Percentiles rank a stretch among this genome's conserved stretches.
These are phyloP conservation scores for Psilocybe sp. DNA, from an alignment of 768 basidiomycete genomes.

Conservation along the genomic window DNA sequence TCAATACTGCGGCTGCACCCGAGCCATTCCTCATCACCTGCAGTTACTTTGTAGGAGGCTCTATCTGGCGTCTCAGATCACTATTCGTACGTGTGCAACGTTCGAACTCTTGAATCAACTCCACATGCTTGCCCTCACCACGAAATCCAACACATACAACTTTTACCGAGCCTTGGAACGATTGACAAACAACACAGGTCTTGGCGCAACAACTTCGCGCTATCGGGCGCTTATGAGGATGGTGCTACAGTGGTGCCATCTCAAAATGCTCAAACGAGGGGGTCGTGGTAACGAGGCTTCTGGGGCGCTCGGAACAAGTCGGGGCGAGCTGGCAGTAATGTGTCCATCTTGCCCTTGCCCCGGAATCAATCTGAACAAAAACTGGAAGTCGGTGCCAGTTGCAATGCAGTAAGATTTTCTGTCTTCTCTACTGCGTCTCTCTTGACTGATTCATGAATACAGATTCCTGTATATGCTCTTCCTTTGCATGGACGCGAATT, in stretches of 20 bases:
- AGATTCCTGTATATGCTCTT: slow-evolving; percentile 12
- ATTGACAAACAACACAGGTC: slow-evolving; percentile 24
- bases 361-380: slow-evolving; percentile 16
- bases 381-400: slow-evolving; percentile 11
- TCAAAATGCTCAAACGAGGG: slow-evolving; percentile 14
- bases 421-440: neutral
- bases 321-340: slow-evolving; percentile 17
- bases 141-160: slow-evolving; percentile 28
- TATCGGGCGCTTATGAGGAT: slow-evolving; percentile 15
- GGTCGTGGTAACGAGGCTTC: slow-evolving; percentile 11
- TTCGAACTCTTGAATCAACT: slow-evolving; percentile 23
- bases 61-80: slow-evolving; percentile 15
- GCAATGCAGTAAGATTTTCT: slow-evolving; percentile 8
- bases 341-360: slow-evolving; percentile 20
- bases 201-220: slow-evolving; percentile 11
- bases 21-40: neutral
- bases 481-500: slow-evolving; percentile 12
- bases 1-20: slow-evolving; percentile 29
- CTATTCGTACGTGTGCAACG: slow-evolving; percentile 22
- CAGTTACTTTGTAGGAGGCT: slow-evolving; percentile 20
- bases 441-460: too few species aligned
- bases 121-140: slow-evolving; percentile 20
- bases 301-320: slow-evolving; percentile 8
- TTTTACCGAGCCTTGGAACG: slow-evolving; percentile 24
- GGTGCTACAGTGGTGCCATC: slow-evolving; percentile 16